phyloP scores from a whole-genome alignment of 768 basidiomycete genomes.

The Russula virescens region DNA sequence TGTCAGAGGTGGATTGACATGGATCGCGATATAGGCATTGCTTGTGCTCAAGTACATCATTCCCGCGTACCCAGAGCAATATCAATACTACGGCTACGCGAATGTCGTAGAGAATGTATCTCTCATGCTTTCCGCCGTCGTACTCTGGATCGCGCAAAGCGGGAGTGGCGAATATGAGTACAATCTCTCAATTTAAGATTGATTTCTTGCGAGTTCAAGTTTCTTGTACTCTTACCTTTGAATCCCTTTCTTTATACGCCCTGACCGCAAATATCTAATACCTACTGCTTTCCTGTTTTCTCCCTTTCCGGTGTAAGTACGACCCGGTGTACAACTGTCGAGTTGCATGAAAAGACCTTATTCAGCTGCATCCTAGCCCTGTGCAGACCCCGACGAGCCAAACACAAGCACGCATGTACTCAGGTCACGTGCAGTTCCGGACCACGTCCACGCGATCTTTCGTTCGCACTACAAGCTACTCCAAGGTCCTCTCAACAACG shows the following conservation, averaged over 20 bases:
- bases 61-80: conserved; percentile 63
- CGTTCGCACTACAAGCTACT: too few relatives aligned
- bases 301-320: too few relatives aligned
- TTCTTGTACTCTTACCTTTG: not conserved
- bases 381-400: too few relatives aligned
- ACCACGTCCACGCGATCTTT: too few relatives aligned
- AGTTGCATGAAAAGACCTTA: not conserved
- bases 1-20: not conserved
- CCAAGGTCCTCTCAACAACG: too few relatives aligned
- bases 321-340: not conserved
- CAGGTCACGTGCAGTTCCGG: too few relatives aligned
- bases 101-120: conserved; percentile 92
- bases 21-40: conserved; percentile 56
- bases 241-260: not conserved
- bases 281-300: not conserved
- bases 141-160: conserved; percentile 91
- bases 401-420: too few relatives aligned
- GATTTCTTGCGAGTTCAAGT: not conserved
- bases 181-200: conserved; percentile 46
- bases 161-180: conserved; percentile 88
- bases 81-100: conserved; percentile 87
- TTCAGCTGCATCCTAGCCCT: too few relatives aligned
- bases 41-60: conserved; percentile 89
- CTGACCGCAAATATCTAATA: not conserved
- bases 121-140: conserved; percentile 77